Evolutionary conservation across 345 rosid genomes (phyloP), one percentile per base, ranked within the genome.

Genomic region (Heritiera littoralis): DNA sequence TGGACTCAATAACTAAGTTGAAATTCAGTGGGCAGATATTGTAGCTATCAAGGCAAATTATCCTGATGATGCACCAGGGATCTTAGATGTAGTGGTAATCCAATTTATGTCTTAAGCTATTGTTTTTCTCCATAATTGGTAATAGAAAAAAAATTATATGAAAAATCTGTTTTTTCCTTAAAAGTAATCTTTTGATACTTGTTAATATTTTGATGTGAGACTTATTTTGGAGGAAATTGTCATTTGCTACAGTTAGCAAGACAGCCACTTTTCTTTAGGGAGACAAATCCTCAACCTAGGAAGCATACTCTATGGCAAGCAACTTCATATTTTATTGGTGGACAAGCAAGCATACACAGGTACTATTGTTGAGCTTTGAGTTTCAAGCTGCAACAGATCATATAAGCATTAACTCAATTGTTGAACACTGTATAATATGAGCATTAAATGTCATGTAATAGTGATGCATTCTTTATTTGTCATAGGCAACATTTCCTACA

Each of bases 221-320:
- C 2, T 30, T 45, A 72, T 51, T 49, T 74, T 56, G 10, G 17
- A 43, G 40, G 38, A 15, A 20, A 23, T 45, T 75, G 6, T 66
- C 55, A 8, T 84, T 46, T 56, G 56, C 30, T 85, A 78, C 86
- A 92, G 97, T 81, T 92, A 70, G 92, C 90, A 51, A 90, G 93
- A 72, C 97, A 85, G 83, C 97, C 97, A 17, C 90, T 89, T 74
- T 92, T 92, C 89, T 92, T 90, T 78, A 84, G 88, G 83, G 94
- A 90, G 87, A 89, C 92, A 11, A 87, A 90, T 81, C 97, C 97
- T 4, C 93, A 90, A 68, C 97, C 93, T 4, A 81, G 97, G 80
- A 92, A 90, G 82, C 94, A 92, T 76, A 92, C 94, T 7, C 77
- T 90, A 67, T 92, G 94, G 97, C 91, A 90, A 81, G 90, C 93